Evolutionary conservation across 352 stramenopile genomes (phyloP), one percentile per base, ranked within the genome.

Genomic region (Peronospora tabacina): DNA sequence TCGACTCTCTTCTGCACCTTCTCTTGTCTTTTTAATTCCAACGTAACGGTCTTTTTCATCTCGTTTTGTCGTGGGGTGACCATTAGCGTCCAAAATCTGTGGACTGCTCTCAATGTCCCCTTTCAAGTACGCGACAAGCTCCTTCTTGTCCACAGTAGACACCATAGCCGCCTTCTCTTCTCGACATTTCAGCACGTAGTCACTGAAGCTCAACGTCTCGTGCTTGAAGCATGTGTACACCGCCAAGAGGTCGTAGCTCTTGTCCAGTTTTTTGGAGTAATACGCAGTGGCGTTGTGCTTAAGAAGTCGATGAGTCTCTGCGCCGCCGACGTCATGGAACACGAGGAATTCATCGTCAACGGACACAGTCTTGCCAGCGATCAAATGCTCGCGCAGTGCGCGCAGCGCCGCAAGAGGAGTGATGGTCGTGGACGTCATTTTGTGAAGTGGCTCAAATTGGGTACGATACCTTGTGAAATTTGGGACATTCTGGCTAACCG

Each of bases 121-220:
- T 44, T 87, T 88, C 8, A 94, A 40, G 55, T 80, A 94, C 39
- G 82, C 74, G 47, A 94, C 70, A 24, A 94, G 72, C 48, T 94
- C 82, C 39, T 90, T 88, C 66, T 94, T 94, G 56, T 94, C 82
- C 19, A 94, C 79, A 0, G 82, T 86, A 12, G 82, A 91, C 9
- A 94, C 72, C 68, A 89, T 87, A 19, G 66, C 75, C 4, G 78
- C 80, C 54, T 89, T 88, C 17, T 87, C 78, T 5, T 72, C 53
- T 20, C 82, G 74, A 44, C 80, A 91, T 56, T 89, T 85, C n/a
- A 80, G 73, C 24, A 94, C 78, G 40, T 94, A 94, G 52, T 91
- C 82, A 33, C 78, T 76, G 49, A 94, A 94, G 39, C 63, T 73
- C 34, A 94, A 60, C 19, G 52, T 52, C 8, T 71, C 72, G 61